Percentiles rank a stretch among this genome's conserved stretches.
phyloP scores from a whole-genome alignment of 73 alveolate genomes.

The Stentor roeselii region DNA sequence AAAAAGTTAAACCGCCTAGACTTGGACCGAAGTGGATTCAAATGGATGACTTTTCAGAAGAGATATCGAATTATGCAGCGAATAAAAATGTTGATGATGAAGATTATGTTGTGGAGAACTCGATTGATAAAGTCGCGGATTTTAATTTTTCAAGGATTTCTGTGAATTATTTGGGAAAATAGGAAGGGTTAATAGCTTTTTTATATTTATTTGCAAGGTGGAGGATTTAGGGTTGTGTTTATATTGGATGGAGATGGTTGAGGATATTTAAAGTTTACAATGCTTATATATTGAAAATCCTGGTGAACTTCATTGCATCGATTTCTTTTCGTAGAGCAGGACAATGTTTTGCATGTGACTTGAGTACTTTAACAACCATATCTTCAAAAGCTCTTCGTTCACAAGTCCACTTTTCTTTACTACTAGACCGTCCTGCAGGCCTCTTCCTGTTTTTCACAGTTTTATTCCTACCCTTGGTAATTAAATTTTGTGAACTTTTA shows the following conservation, averaged over 20 bases:
- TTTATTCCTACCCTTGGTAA: background rate
- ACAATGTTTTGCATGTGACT: background rate
- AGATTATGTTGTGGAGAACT: background rate
- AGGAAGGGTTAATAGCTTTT: too few species aligned
- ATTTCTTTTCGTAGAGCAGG: background rate
- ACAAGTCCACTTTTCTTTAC: background rate
- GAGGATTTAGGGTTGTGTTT: too few species aligned
- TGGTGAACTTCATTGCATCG: background rate
- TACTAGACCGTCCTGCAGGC: background rate
- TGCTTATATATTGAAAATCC: too few species aligned
- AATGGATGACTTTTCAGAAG: background rate
- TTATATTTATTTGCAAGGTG: too few species aligned
- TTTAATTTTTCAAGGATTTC: constrained; percentile 9
- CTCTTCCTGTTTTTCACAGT: background rate
- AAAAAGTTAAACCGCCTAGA: constrained; percentile 58
- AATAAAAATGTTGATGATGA: background rate
- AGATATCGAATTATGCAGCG: background rate
- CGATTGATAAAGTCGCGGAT: constrained; percentile 9
- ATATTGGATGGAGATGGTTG: too few species aligned
- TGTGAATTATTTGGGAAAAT: background rate
- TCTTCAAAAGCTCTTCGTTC: background rate
- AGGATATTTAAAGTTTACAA: too few species aligned
- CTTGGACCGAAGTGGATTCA: constrained; percentile 19
- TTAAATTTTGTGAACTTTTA: too few species aligned
- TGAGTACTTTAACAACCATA: background rate